phyloP scores from a whole-genome alignment of 441 rosid species.

The Daphne laureola region DNA sequence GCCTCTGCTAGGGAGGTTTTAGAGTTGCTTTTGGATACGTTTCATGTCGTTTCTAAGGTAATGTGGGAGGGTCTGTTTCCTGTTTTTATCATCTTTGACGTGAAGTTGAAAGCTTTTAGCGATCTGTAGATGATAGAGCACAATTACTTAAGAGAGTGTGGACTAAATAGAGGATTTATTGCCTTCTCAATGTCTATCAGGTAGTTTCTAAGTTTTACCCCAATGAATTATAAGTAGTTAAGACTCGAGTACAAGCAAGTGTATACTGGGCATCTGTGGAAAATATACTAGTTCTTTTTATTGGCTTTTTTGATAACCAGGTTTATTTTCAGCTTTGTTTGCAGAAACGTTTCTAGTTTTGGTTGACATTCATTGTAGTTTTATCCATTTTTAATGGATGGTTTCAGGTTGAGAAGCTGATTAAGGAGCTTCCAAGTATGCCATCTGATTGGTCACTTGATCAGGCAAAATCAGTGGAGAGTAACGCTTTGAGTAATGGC shows the following conservation, averaged over 20 bases:
- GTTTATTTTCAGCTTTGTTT: background rate
- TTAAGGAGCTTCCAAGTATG: constrained; percentile 76
- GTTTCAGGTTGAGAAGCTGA: constrained; percentile 87
- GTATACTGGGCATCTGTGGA: too few relatives aligned
- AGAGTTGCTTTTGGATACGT: constrained; percentile 76
- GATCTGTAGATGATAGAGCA: background rate
- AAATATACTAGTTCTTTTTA: too few relatives aligned
- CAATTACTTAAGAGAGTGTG: background rate
- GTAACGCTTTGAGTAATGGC: constrained; percentile 33
- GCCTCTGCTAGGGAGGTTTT: constrained; percentile 78
- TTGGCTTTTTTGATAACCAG: too few relatives aligned
- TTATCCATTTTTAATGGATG: constrained; percentile 13
- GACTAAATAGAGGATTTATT: background rate
- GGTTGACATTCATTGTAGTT: background rate
- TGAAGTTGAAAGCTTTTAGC: too few relatives aligned
- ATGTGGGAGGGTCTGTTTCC: background rate
- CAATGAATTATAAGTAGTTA: too few relatives aligned
- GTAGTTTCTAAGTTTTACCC: too few relatives aligned
- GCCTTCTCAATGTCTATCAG: too few relatives aligned
- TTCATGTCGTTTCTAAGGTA: constrained; percentile 94
- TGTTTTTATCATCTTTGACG: too few relatives aligned
- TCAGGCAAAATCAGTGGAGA: constrained; percentile 38
- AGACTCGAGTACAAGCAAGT: too few relatives aligned
- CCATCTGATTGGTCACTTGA: constrained; percentile 76
- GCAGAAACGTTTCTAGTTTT: background rate